Evolutionary conservation across 2,329 filamentous ascomycete species (phyloP).

Genomic region (Domatiomyces globalis): DNA sequence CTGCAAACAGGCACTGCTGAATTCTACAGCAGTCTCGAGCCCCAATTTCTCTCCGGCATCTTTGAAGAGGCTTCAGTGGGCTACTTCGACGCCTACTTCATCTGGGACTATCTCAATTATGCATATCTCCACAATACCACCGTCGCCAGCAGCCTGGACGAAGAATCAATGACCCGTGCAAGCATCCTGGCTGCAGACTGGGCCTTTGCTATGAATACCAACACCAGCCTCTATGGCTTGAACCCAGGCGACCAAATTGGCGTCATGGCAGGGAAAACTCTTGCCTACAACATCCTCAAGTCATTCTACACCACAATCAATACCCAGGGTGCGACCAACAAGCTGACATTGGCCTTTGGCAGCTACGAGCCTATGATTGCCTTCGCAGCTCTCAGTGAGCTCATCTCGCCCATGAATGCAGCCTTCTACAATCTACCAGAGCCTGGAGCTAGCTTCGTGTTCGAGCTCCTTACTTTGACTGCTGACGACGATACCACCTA

Average conservation of each 20-base stretch:
- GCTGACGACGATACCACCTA: constrained; percentile 23
- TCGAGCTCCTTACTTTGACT: constrained; percentile 38
- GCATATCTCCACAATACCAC: constrained; percentile 38
- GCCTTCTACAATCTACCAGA: constrained; percentile 38
- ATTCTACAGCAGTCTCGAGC: constrained; percentile 36
- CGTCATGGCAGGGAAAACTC: constrained; percentile 30
- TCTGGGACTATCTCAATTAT: constrained; percentile 45
- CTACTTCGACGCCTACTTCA: constrained; percentile 39
- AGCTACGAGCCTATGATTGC: constrained; percentile 37
- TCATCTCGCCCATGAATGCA: constrained; percentile 26
- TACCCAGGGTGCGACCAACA: constrained; percentile 25
- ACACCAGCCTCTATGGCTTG: constrained; percentile 9
- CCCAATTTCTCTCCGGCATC: constrained; percentile 30
- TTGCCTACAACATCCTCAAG: constrained; percentile 27
- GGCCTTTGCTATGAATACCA: constrained; percentile 33
- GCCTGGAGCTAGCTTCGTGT: constrained; percentile 35
- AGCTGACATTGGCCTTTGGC: constrained; percentile 37
- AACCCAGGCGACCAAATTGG: constrained; percentile 20
- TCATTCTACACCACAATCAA: constrained; percentile 28
- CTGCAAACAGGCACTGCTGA: constrained; percentile 24
- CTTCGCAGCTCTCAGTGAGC: constrained; percentile 32
- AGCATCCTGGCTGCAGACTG: constrained; percentile 35
- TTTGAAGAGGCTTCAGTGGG: constrained; percentile 28
- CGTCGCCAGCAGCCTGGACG: constrained; percentile 22
- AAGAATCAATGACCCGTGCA: constrained; percentile 19